Evolutionary conservation across 371 early-diverging fungal species (phyloP).

Genomic region (Rhizomucor miehei): DNA sequence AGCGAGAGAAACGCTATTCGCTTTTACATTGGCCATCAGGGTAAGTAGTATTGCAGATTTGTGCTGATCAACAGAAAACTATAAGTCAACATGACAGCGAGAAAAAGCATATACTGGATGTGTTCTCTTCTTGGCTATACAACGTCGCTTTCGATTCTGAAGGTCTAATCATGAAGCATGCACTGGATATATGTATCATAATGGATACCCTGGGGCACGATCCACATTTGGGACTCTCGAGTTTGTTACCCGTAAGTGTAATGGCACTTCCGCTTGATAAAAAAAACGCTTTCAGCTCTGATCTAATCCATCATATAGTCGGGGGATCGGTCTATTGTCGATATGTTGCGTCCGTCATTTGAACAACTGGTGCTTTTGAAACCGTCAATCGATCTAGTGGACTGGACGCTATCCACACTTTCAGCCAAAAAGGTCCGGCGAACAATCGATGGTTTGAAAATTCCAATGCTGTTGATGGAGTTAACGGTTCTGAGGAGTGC

Average conservation of each 20-base stretch:
- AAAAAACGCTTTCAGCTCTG: neutral
- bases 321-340: constrained; percentile 33
- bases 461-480: constrained; percentile 36
- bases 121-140: constrained; percentile 38
- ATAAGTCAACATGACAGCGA: constrained; percentile 5
- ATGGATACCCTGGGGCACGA: constrained; percentile 41
- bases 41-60: constrained; percentile 9
- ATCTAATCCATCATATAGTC: constrained; percentile 12
- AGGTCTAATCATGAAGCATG: constrained; percentile 42
- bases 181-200: constrained; percentile 39
- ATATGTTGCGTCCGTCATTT: constrained; percentile 32
- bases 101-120: neutral
- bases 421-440: constrained; percentile 4
- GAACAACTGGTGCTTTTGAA: constrained; percentile 30
- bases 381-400: constrained; percentile 36
- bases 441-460: constrained; percentile 26
- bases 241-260: constrained; percentile 32
- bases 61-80: neutral
- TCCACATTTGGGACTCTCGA: constrained; percentile 16
- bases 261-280: neutral
- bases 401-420: constrained; percentile 29
- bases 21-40: constrained; percentile 10
- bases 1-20: constrained; percentile 18
- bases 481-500: constrained; percentile 20
- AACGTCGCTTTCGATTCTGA: constrained; percentile 31